Percentiles rank a stretch among this genome's conserved stretches.
These are phyloP conservation scores for Microcos paniculata DNA, from an alignment of 345 rosid species.

Conservation along the genomic window DNA sequence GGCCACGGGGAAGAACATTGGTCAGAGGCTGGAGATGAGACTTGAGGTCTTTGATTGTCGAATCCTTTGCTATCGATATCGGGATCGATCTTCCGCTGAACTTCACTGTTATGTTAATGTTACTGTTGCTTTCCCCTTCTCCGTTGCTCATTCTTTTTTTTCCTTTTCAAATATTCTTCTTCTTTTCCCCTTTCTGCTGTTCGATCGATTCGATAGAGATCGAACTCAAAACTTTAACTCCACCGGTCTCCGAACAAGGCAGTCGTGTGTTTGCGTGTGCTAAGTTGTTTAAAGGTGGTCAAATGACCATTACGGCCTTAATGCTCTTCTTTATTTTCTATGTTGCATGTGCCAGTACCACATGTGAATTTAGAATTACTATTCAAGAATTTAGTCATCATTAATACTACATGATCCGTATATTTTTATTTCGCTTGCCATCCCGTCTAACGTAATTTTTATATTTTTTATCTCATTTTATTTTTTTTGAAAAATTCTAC, in stretches of 20 bases:
- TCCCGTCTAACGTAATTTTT: too few species aligned
- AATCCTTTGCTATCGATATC: constrained; percentile 44
- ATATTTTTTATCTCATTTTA: too few species aligned
- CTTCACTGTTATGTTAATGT: constrained; percentile 55
- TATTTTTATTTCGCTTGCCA: too few species aligned
- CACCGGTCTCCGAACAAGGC: not conserved
- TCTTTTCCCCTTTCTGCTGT: not conserved
- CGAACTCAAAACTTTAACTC: not conserved
- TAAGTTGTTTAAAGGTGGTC: too few species aligned
- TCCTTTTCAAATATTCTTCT: not conserved
- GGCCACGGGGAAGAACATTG: constrained; percentile 93
- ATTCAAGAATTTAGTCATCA: too few species aligned
- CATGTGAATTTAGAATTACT: too few species aligned
- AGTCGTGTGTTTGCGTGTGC: too few species aligned
- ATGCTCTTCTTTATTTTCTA: too few species aligned
- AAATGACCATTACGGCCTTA: too few species aligned
- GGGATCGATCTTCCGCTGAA: constrained; percentile 71
- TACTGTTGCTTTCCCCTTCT: not conserved
- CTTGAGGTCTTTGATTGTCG: constrained; percentile 59
- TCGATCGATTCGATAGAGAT: not conserved
- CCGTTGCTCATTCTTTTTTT: constrained; percentile 11
- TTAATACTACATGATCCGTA: too few species aligned
- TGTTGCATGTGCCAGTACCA: too few species aligned
- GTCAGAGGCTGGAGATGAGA: constrained; percentile 78
- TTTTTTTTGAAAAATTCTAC: too few species aligned